phyloP scores from a whole-genome alignment of 345 rosid genomes.

The Erucastrum elatum region DNA sequence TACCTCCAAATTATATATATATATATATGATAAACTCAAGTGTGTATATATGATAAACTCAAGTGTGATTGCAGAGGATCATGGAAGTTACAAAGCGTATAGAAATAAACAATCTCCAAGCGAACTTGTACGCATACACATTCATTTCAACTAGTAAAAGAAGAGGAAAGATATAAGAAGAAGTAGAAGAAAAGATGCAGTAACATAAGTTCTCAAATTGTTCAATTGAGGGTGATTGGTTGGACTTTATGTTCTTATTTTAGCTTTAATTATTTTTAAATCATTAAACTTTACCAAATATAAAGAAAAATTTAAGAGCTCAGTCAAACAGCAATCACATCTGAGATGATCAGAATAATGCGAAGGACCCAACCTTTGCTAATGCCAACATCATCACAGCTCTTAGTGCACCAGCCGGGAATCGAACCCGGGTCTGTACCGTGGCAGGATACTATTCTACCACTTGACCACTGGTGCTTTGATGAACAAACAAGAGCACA shows the following conservation, averaged over 20 bases:
- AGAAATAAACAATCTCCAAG: no score
- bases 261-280: no score
- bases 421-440: slow-evolving; percentile 81
- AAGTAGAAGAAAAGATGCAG: background rate
- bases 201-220: background rate
- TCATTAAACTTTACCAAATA: no score
- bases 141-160: background rate
- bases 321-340: background rate
- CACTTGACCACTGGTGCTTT: slow-evolving; percentile 54
- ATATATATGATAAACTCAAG: no score
- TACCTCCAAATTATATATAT: no score
- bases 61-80: no score
- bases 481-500: background rate
- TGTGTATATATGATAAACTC: no score
- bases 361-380: slow-evolving; percentile 2
- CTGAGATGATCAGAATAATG: background rate
- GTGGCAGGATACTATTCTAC: slow-evolving; percentile 68
- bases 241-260: no score
- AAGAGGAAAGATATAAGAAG: background rate
- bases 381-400: background rate
- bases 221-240: no score
- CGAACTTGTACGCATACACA: no score
- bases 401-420: slow-evolving; percentile 63
- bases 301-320: background rate
- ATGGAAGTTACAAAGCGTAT: no score